Evolutionary conservation across 495 filamentous ascomycete species (phyloP).

Genomic region (Saxophila tyrrhenica): DNA sequence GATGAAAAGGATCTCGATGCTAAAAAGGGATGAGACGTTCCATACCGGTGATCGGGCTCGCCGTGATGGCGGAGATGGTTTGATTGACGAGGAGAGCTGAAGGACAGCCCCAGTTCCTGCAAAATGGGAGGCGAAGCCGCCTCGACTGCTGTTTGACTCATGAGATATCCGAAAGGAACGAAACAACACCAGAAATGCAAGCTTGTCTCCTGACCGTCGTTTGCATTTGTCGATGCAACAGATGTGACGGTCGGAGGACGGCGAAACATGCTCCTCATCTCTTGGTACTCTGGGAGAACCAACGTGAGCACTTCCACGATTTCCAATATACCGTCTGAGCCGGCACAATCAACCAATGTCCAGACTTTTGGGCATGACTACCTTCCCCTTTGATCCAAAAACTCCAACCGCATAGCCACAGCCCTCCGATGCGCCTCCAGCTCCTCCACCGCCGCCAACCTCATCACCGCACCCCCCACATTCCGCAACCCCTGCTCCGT

Average conservation of each 20-base stretch:
- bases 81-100: background rate
- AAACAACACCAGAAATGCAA: too few species aligned
- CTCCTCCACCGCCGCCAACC: slow-evolving; percentile 84
- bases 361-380: too few species aligned
- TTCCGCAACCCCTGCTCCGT: slow-evolving; percentile 73
- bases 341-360: too few species aligned
- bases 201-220: too few species aligned
- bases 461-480: slow-evolving; percentile 83
- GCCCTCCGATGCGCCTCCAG: slow-evolving; percentile 89
- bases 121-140: background rate
- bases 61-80: background rate
- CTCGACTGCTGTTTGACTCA: background rate
- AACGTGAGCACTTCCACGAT: too few species aligned
- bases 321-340: too few species aligned
- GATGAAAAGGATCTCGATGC: background rate
- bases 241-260: too few species aligned
- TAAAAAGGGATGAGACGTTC: background rate
- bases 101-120: background rate
- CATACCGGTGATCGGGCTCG: background rate
- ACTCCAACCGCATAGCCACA: slow-evolving; percentile 71
- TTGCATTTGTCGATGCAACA: too few species aligned
- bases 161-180: too few species aligned
- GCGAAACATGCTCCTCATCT: too few species aligned
- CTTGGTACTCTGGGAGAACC: too few species aligned
- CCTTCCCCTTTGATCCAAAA: slow-evolving; percentile 33